Conservation (phyloP, 371 early-diverging fungal species). For the Apophysomyces trapeziformis region DNA sequence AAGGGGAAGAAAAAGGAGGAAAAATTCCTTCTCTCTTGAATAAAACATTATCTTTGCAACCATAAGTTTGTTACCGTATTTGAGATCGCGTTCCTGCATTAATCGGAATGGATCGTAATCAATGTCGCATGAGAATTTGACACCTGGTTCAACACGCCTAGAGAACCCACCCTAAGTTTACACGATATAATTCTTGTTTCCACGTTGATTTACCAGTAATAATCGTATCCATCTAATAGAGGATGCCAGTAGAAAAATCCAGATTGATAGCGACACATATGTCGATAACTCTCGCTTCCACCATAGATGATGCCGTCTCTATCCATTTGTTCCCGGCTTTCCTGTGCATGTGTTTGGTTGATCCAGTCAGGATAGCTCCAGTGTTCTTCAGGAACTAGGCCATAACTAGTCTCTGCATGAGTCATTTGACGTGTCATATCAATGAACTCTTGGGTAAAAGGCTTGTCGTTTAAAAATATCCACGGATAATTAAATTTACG, state of each 20-base stretch:
- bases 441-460: conserved; percentile 79
- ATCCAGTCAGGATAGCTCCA: conserved; percentile 87
- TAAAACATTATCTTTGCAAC: neutral
- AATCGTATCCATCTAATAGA: conserved; percentile 79
- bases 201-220: conserved; percentile 83
- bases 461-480: conserved; percentile 80
- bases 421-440: conserved; percentile 40
- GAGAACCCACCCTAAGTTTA: neutral
- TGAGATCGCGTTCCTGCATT: conserved; percentile 77
- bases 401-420: conserved; percentile 48
- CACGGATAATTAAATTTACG: conserved; percentile 81
- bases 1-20: conserved; percentile 35
- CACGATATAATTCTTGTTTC: neutral
- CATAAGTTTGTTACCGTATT: conserved; percentile 64
- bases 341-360: conserved; percentile 63
- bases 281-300: conserved; percentile 80
- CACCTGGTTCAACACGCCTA: conserved; percentile 96
- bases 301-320: conserved; percentile 75
- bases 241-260: conserved; percentile 91
- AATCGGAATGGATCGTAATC: conserved; percentile 91
- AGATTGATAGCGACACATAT: conserved; percentile 91
- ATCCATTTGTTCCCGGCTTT: conserved; percentile 58
- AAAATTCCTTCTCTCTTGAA: conserved; percentile 8
- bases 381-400: conserved; percentile 48
- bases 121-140: conserved; percentile 87